Evolutionary conservation across 768 basidiomycete species (phyloP), one percentile per base, ranked within the genome.

Genomic region (Hebeloma cylindrosporum): DNA sequence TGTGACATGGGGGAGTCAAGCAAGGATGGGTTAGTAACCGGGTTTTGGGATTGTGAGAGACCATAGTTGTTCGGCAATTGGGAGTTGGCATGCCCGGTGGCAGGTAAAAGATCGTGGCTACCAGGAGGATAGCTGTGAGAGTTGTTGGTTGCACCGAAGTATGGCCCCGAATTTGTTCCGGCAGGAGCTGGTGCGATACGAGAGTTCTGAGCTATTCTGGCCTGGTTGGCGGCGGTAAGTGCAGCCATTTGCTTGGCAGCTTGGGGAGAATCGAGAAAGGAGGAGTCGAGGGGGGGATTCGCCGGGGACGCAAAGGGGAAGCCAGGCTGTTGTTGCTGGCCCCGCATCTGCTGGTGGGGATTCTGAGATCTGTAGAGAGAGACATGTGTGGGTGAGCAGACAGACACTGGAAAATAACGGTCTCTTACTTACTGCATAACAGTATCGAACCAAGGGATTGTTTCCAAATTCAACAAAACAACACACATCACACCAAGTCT

Each of bases 231-330:
- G 42, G 77, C 82, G 56, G 73, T 81, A 53, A 90, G 78, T 7
- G 83, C 83, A 22, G 85, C 84, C 79, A 89, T 85, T 68, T 91
- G 88, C 64, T 89, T 91, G 47, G 83, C 83, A 38, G 75, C 80
- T 33, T 80, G 73, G 39, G 76, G 73, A 47, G 83, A 71, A 64
- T 90, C 85, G 52, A 88, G 71, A 54, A 62, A 68, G 10, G 59
- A 55, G 14, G 66, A 48, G 42, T 69, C 59, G 49, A 70, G 63
- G 45, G 71, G 70, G 34, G 67, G 50, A 39, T 58, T 25, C 44
- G 55, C 60, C 14, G 60, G 42, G 27, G 63, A 44, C 56, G 67
- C 60, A 50, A 65, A 66, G 39, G 67, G 60, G 30, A 63, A 52
- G 39, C 58, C 56, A 20, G 59, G 53, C 33, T 65, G 65, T 43